phyloP scores from a whole-genome alignment of 768 basidiomycete genomes.

The Boletus pseudo-olivaceus region DNA sequence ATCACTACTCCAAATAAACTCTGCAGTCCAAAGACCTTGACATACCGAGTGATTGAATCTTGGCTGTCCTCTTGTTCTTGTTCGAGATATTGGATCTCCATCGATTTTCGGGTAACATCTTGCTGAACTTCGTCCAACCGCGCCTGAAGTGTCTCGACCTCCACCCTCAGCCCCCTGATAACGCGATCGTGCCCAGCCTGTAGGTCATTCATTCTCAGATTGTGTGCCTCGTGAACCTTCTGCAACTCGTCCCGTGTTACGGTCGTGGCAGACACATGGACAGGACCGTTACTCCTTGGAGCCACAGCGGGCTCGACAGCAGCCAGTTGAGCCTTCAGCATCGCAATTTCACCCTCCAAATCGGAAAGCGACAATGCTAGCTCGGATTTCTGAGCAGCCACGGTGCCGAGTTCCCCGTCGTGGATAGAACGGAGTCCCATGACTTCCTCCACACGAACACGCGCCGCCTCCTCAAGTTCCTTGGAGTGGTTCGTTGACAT shows the following conservation, averaged over 20 bases:
- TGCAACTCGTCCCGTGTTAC: conserved; percentile 77
- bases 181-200: conserved; percentile 63
- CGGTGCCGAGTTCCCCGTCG: conserved; percentile 54
- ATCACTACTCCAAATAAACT: conserved; percentile 49
- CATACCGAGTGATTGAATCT: conserved; percentile 78
- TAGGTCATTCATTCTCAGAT: conserved; percentile 72
- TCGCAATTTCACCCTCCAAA: conserved; percentile 73
- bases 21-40: conserved; percentile 56
- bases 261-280: conserved; percentile 34
- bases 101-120: conserved; percentile 63
- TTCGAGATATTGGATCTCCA: conserved; percentile 81
- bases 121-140: conserved; percentile 54
- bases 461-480: conserved; percentile 76
- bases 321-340: conserved; percentile 51
- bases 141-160: conserved; percentile 51
- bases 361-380: conserved; percentile 64
- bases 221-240: conserved; percentile 80
- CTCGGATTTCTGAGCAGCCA: conserved; percentile 61
- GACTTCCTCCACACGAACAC: conserved; percentile 65
- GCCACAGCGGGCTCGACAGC: conserved; percentile 44
- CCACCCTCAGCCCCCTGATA: conserved; percentile 48
- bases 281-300: conserved; percentile 54
- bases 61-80: conserved; percentile 74
- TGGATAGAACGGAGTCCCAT: conserved; percentile 57
- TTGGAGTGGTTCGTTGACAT: conserved; percentile 64